These are phyloP conservation scores for Fraxinus quadrangulata DNA, from an alignment of 257 asterid species.

Conservation along the genomic window DNA sequence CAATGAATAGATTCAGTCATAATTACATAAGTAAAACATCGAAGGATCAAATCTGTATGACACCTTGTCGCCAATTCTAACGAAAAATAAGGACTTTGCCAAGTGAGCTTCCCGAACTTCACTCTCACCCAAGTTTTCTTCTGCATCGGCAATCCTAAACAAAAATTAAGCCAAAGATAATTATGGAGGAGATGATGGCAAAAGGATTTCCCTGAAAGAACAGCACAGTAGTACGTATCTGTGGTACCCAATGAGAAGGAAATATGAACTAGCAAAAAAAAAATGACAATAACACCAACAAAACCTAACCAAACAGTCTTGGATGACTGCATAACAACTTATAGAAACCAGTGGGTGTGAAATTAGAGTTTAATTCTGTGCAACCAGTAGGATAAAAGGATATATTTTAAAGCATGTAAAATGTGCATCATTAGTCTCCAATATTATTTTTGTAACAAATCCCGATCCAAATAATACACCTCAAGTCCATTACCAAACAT, in stretches of 20 bases:
- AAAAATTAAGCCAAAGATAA: slow-evolving; percentile 26
- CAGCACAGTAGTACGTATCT: neutral
- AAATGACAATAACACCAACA: neutral
- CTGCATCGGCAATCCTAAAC: slow-evolving; percentile 87
- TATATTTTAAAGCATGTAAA: neutral
- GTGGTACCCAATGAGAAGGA: neutral
- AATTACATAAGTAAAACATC: neutral
- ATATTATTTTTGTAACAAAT: neutral
- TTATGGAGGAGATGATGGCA: neutral
- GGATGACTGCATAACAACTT: neutral
- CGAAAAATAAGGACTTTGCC: slow-evolving; percentile 75
- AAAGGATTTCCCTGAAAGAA: neutral
- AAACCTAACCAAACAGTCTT: neutral
- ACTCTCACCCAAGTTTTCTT: slow-evolving; percentile 92
- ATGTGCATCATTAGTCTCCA: neutral
- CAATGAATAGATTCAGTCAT: slow-evolving; percentile 10
- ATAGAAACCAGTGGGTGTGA: neutral
- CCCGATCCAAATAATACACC: neutral
- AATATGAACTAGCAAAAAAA: neutral
- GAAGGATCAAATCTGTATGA: too few species aligned
- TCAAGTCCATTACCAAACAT: neutral
- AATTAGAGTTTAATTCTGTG: neutral
- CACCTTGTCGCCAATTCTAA: slow-evolving; percentile 80
- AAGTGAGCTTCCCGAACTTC: slow-evolving; percentile 97
- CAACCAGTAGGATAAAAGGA: neutral